Evolutionary conservation across 1,284 basidiomycete species (phyloP).

Genomic region (Dichomitus squalens): DNA sequence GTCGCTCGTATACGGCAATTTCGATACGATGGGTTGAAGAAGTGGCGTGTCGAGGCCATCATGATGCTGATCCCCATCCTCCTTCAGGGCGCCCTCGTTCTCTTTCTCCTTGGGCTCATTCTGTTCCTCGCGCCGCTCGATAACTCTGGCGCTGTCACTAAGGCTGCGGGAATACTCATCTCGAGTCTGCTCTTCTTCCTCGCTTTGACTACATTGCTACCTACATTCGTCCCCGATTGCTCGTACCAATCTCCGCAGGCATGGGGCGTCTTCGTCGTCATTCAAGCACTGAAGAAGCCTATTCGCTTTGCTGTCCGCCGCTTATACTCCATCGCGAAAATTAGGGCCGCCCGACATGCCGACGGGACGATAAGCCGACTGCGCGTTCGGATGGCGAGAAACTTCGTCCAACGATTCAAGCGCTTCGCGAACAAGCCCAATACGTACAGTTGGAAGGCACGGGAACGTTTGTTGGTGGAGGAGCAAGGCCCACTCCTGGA

Average conservation of each 20-base stretch:
- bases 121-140: slow-evolving; percentile 26
- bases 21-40: slow-evolving; percentile 28
- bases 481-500: slow-evolving; percentile 13
- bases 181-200: slow-evolving; percentile 22
- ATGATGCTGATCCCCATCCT: slow-evolving; percentile 32
- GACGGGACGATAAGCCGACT: slow-evolving; percentile 13
- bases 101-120: slow-evolving; percentile 28
- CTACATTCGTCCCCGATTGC: slow-evolving; percentile 25
- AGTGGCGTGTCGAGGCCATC: slow-evolving; percentile 30
- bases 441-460: slow-evolving; percentile 20
- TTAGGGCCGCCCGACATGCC: not conserved
- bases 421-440: slow-evolving; percentile 20
- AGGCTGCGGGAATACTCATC: slow-evolving; percentile 20
- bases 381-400: slow-evolving; percentile 7
- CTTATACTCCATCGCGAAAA: slow-evolving; percentile 5
- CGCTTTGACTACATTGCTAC: slow-evolving; percentile 24
- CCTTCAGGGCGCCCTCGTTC: slow-evolving; percentile 29
- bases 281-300: slow-evolving; percentile 17
- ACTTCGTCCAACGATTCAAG: slow-evolving; percentile 8
- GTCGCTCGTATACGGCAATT: slow-evolving; percentile 28
- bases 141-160: slow-evolving; percentile 14
- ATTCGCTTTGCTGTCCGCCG: slow-evolving; percentile 6
- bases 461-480: slow-evolving; percentile 17
- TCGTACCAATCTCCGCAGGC: slow-evolving; percentile 32
- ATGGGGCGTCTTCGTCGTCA: slow-evolving; percentile 23